A percentile compares a stretch with the other conserved stretches of the same genome.
Evolutionary conservation across 805 yeast genomes (phyloP).

Genomic region (Wickerhamomyces sydowiorum): DNA sequence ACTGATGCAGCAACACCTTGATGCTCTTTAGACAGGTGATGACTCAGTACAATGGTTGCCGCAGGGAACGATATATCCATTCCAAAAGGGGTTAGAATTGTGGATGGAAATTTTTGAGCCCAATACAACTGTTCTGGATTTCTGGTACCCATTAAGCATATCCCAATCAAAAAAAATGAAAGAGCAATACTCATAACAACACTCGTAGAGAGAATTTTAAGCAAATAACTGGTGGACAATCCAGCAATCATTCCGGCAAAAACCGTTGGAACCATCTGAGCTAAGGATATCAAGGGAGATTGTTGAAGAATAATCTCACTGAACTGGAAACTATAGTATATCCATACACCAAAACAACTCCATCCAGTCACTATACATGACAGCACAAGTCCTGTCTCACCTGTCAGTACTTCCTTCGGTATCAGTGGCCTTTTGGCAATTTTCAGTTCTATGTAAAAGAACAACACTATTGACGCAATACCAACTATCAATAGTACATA

Average conservation of each 20-base stretch:
- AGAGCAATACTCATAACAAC: not conserved
- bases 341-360: constrained; percentile 66
- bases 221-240: not conserved
- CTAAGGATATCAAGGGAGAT: constrained; percentile 34
- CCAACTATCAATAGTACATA: constrained; percentile 47
- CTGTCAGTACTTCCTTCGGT: constrained; percentile 26
- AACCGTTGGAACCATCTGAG: not conserved
- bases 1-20: constrained; percentile 69
- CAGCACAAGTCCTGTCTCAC: constrained; percentile 35
- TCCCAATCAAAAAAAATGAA: not conserved
- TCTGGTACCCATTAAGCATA: not conserved
- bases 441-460: constrained; percentile 37
- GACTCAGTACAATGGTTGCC: constrained; percentile 50
- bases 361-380: constrained; percentile 49
- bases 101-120: constrained; percentile 46
- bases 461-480: constrained; percentile 29
- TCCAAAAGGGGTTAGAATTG: constrained; percentile 50
- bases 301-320: constrained; percentile 37
- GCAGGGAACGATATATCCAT: constrained; percentile 71
- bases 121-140: constrained; percentile 26
- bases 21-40: constrained; percentile 45
- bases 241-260: not conserved
- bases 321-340: constrained; percentile 46
- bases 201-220: not conserved
- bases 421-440: constrained; percentile 41